phyloP scores from a whole-genome alignment of 768 basidiomycete genomes.

The Serendipita sp. region DNA sequence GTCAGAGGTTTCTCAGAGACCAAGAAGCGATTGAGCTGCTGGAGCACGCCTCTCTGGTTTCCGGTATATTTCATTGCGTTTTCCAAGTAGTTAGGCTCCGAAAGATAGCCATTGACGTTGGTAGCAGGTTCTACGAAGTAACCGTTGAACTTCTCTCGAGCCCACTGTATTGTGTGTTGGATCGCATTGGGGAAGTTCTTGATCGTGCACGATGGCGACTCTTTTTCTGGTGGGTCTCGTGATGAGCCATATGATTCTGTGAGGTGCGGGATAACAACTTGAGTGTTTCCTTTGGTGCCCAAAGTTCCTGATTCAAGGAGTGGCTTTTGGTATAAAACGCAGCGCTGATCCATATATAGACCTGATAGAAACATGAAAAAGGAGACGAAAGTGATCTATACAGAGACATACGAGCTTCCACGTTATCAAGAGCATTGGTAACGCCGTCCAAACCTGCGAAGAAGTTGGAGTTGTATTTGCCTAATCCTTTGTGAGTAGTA shows the following conservation, averaged over 20 bases:
- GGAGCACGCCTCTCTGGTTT: constrained; percentile 77
- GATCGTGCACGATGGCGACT: constrained; percentile 90
- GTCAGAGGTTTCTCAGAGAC: constrained; percentile 87
- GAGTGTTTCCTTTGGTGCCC: constrained; percentile 94
- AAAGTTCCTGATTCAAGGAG: constrained; percentile 94
- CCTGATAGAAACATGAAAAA: constrained; percentile 30
- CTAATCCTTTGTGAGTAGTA: constrained; percentile 8
- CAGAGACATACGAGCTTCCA: constrained; percentile 65
- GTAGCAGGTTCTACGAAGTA: constrained; percentile 89
- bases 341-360: constrained; percentile 96
- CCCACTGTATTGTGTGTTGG: constrained; percentile 98
- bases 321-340: constrained; percentile 91
- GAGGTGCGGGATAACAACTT: constrained; percentile 84
- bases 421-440: constrained; percentile 94
- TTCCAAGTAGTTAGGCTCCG: constrained; percentile 91
- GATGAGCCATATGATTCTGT: constrained; percentile 97
- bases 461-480: constrained; percentile 82
- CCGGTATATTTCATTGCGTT: constrained; percentile 80
- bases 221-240: constrained; percentile 97
- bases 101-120: constrained; percentile 89
- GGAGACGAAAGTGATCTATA: background rate
- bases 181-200: constrained; percentile 99
- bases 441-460: constrained; percentile 81
- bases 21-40: constrained; percentile 75
- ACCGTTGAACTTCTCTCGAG: constrained; percentile 79